Evolutionary conservation across 169 alveolate genomes (phyloP).

Genomic region (Babesia caballi): DNA sequence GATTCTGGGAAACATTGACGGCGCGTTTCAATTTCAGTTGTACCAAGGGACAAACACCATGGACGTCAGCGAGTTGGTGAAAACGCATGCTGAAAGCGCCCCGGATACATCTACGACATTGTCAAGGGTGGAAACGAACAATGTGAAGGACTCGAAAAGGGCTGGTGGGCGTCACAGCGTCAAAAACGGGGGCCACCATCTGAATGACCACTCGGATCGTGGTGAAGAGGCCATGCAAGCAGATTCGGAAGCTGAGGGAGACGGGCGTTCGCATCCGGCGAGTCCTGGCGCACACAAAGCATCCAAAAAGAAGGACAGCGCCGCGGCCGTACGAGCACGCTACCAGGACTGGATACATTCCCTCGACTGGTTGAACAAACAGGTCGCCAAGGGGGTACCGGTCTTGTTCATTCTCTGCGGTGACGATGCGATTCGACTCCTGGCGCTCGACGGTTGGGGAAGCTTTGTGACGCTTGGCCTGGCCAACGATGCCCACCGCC

Average conservation of each 20-base stretch:
- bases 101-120: too few species aligned
- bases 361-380: conserved; percentile 16
- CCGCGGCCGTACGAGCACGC: background rate
- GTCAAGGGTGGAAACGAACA: background rate
- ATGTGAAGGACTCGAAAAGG: background rate
- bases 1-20: conserved; percentile 32
- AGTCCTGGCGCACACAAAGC: background rate
- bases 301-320: background rate
- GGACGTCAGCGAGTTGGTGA: background rate
- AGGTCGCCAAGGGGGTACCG: background rate
- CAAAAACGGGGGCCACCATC: background rate
- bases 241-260: background rate
- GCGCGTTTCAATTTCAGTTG: conserved; percentile 24
- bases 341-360: conserved; percentile 10
- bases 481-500: conserved; percentile 22
- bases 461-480: conserved; percentile 49
- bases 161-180: background rate
- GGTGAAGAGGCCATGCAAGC: background rate
- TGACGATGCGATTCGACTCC: conserved; percentile 58
- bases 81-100: background rate
- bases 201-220: too few species aligned
- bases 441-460: conserved; percentile 29
- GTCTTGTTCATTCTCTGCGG: conserved; percentile 41
- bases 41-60: background rate
- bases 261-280: too few species aligned